Evolutionary conservation across 2,329 filamentous ascomycete genomes (phyloP).

Genomic region (Neofusicoccum umdonicola): DNA sequence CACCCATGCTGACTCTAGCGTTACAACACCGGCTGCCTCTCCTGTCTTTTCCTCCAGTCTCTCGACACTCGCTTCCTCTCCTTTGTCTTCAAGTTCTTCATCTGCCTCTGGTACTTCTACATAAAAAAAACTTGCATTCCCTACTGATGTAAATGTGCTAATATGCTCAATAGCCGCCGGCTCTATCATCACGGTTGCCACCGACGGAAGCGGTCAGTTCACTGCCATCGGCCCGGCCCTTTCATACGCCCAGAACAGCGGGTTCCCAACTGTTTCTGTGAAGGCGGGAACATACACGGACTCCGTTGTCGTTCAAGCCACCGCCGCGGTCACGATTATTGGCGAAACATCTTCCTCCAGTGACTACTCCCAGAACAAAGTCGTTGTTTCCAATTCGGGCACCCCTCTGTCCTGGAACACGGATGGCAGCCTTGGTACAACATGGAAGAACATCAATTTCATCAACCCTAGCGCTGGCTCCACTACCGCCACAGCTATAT

Average conservation of each 20-base stretch:
- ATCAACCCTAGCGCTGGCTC: constrained; percentile 28
- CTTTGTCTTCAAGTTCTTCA: not conserved
- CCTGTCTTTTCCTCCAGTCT: not conserved
- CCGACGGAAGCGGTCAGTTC: constrained; percentile 45
- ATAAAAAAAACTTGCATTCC: not conserved
- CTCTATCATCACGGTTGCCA: constrained; percentile 43
- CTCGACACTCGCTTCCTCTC: not conserved
- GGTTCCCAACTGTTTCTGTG: constrained; percentile 44
- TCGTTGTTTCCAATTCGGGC: constrained; percentile 31
- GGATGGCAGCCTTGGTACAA: constrained; percentile 32
- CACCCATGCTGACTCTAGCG: not conserved
- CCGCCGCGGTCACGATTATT: constrained; percentile 43
- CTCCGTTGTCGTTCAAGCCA: constrained; percentile 40
- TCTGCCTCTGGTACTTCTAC: not conserved
- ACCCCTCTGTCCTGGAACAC: constrained; percentile 32
- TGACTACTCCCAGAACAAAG: constrained; percentile 39
- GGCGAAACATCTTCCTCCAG: constrained; percentile 29
- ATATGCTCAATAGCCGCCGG: not conserved
- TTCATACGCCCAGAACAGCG: constrained; percentile 42
- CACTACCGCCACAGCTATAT: constrained; percentile 29
- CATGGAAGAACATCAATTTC: constrained; percentile 44
- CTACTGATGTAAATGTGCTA: not conserved
- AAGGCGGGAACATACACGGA: constrained; percentile 48
- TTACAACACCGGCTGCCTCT: not conserved
- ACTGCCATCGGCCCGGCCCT: constrained; percentile 47